Conservation (phyloP, 371 early-diverging fungal species). For the Circinella umbellata region DNA sequence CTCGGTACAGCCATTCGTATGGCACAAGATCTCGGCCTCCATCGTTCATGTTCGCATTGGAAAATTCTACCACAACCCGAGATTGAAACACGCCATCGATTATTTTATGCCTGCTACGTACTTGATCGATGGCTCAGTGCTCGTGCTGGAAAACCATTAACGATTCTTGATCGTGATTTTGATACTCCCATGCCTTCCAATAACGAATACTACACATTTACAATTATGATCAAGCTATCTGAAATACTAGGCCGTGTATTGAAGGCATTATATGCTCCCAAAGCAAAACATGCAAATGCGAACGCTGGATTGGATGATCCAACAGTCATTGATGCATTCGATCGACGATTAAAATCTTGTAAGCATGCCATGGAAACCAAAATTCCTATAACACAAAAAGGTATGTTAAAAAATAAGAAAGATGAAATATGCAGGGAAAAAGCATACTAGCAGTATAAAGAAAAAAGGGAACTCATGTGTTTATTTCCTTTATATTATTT, state of each 20-base stretch:
- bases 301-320: conserved; percentile 52
- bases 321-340: conserved; percentile 46
- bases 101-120: conserved; percentile 68
- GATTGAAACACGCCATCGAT: conserved; percentile 63
- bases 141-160: conserved; percentile 52
- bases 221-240: conserved; percentile 40
- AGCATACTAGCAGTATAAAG: too few species aligned
- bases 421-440: neutral
- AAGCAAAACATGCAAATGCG: conserved; percentile 40
- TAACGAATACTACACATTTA: conserved; percentile 34
- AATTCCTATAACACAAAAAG: conserved; percentile 39
- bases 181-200: conserved; percentile 39
- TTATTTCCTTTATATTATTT: neutral
- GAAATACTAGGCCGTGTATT: conserved; percentile 51
- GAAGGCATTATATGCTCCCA: conserved; percentile 52
- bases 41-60: conserved; percentile 62
- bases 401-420: conserved; percentile 18
- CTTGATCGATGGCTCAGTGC: conserved; percentile 61
- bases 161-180: conserved; percentile 55
- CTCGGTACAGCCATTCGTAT: conserved; percentile 69
- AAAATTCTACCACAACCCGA: conserved; percentile 52
- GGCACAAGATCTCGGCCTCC: conserved; percentile 74
- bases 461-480: too few species aligned
- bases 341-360: conserved; percentile 46
- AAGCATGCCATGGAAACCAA: conserved; percentile 28